These are phyloP conservation scores for Hippophae rhamnoides DNA, from an alignment of 306 rosid species.

Conservation along the genomic window DNA sequence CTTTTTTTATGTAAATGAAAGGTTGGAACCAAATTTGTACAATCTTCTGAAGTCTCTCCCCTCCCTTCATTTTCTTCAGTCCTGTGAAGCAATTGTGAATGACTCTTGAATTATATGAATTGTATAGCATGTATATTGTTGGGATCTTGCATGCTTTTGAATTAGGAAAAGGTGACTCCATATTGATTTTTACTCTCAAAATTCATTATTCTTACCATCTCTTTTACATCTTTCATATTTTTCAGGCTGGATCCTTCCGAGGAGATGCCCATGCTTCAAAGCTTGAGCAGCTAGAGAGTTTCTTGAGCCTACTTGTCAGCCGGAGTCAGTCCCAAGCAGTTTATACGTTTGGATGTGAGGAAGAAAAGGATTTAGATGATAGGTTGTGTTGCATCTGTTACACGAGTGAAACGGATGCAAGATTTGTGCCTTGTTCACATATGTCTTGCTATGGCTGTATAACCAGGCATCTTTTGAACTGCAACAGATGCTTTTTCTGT, in stretches of 20 bases:
- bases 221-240: conserved; percentile 13
- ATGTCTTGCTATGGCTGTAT: conserved; percentile 87
- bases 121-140: too few relatives aligned
- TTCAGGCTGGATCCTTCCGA: conserved; percentile 67
- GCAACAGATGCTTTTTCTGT: conserved; percentile 98
- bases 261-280: conserved; percentile 40
- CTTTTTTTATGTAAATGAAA: too few relatives aligned
- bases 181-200: not conserved
- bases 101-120: too few relatives aligned
- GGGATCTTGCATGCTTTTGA: too few relatives aligned
- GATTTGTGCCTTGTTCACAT: conserved; percentile 74
- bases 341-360: conserved; percentile 26
- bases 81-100: too few relatives aligned
- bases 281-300: conserved; percentile 62
- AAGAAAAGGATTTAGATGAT: conserved; percentile 43
- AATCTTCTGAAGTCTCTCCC: too few relatives aligned
- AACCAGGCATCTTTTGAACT: conserved; percentile 91
- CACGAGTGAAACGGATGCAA: conserved; percentile 57
- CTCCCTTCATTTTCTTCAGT: too few relatives aligned
- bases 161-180: not conserved
- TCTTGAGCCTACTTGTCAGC: conserved; percentile 59
- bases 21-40: too few relatives aligned
- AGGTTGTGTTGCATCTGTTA: conserved; percentile 82
- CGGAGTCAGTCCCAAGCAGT: conserved; percentile 33
- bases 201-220: not conserved